Conservation (phyloP, 768 basidiomycete genomes). For the Phaffia australis region DNA sequence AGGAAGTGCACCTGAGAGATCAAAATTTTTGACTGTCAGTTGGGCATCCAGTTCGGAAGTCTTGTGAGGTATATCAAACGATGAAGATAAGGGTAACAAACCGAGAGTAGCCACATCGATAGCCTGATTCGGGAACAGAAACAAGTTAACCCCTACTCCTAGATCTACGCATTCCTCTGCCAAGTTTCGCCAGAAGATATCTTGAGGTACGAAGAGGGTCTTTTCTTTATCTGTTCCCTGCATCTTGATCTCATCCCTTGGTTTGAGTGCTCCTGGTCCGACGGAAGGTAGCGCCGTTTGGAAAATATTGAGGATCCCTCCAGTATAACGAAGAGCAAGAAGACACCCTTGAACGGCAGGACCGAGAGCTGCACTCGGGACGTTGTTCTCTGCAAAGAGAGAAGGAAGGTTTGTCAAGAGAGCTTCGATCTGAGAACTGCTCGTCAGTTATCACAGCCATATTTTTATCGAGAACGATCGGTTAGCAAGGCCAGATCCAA, state of each 20-base stretch:
- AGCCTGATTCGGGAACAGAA: constrained; percentile 65
- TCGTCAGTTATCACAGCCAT: neutral
- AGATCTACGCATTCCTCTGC: constrained; percentile 80
- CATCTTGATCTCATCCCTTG: constrained; percentile 52
- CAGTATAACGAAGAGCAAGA: constrained; percentile 46
- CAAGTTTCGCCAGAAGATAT: constrained; percentile 64
- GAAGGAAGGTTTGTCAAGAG: constrained; percentile 57
- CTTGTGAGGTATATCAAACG: neutral
- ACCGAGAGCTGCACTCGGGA: constrained; percentile 58
- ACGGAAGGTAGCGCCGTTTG: constrained; percentile 33
- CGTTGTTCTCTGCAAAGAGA: constrained; percentile 47
- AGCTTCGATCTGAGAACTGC: constrained; percentile 53
- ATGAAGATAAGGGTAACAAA: constrained; percentile 32
- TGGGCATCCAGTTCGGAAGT: neutral
- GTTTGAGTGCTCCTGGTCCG: constrained; percentile 37
- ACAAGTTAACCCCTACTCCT: constrained; percentile 81
- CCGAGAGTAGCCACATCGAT: constrained; percentile 83
- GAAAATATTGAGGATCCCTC: constrained; percentile 36
- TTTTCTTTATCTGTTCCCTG: constrained; percentile 82
- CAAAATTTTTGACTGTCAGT: neutral
- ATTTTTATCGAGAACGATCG: neutral
- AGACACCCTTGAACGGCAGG: constrained; percentile 63
- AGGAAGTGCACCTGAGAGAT: constrained; percentile 48
- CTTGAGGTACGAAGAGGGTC: constrained; percentile 56
- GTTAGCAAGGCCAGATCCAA: neutral